phyloP scores from a whole-genome alignment of 495 filamentous ascomycete genomes.

The Xylaria castorea region DNA sequence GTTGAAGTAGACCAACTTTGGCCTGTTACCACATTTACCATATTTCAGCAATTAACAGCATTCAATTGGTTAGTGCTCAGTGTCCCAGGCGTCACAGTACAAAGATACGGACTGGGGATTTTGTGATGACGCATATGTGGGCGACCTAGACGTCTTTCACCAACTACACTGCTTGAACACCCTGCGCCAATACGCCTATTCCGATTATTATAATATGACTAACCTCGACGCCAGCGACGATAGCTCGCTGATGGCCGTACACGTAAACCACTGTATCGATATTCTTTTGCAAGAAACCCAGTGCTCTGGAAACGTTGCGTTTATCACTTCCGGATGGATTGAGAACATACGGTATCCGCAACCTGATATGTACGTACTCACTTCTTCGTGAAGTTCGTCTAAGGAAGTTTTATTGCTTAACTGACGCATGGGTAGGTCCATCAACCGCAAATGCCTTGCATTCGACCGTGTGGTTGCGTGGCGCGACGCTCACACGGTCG shows the following conservation, averaged over 20 bases:
- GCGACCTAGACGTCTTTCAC: conserved; percentile 44
- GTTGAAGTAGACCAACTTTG: too few relatives aligned
- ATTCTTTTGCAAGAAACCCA: conserved; percentile 45
- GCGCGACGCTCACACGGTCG: background rate
- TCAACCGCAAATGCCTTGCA: conserved; percentile 9
- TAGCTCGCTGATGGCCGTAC: conserved; percentile 33
- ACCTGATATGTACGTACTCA: conserved; percentile 46
- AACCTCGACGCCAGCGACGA: conserved; percentile 28
- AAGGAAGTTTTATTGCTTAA: background rate
- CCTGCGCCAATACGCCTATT: conserved; percentile 42
- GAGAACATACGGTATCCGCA: conserved; percentile 44
- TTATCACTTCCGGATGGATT: conserved; percentile 46
- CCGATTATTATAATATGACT: conserved; percentile 40
- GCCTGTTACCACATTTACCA: too few relatives aligned
- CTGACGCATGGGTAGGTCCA: background rate
- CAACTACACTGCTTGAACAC: conserved; percentile 47
- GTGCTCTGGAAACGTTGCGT: conserved; percentile 44
- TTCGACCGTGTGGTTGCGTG: conserved; percentile 7
- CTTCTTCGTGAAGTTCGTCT: background rate
- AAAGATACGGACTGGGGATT: conserved; percentile 43
- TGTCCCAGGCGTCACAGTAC: conserved; percentile 39
- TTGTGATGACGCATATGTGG: conserved; percentile 47
- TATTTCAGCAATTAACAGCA: too few relatives aligned
- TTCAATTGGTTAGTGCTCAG: too few relatives aligned
- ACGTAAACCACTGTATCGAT: conserved; percentile 46